Percentiles rank a stretch among this genome's conserved stretches.
These are phyloP conservation scores for Chlorophyllum brunneum DNA, from an alignment of 768 basidiomycete species.

Conservation along the genomic window DNA sequence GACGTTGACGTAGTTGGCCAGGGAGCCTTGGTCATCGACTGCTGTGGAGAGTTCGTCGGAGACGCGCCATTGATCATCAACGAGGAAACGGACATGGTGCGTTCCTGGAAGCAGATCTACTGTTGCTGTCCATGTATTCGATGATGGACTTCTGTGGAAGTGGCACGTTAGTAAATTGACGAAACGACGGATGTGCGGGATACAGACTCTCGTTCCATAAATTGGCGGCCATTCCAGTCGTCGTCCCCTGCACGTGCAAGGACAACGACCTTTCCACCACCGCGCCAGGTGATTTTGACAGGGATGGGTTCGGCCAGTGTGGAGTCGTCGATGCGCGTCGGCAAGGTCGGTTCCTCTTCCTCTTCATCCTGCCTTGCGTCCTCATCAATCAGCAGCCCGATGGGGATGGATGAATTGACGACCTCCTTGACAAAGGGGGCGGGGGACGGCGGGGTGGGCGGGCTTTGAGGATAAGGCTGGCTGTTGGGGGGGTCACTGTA, in stretches of 20 bases:
- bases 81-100: slow-evolving; percentile 91
- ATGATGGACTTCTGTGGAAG: slow-evolving; percentile 24
- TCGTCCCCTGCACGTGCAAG: slow-evolving; percentile 72
- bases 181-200: slow-evolving; percentile 11
- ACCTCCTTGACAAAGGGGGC: slow-evolving; percentile 50
- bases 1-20: slow-evolving; percentile 92
- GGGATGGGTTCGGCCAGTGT: slow-evolving; percentile 27
- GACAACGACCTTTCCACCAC: slow-evolving; percentile 58
- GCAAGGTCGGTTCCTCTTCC: slow-evolving; percentile 9
- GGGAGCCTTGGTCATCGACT: slow-evolving; percentile 89
- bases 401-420: slow-evolving; percentile 60
- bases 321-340: slow-evolving; percentile 13
- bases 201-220: slow-evolving; percentile 63
- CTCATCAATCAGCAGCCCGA: slow-evolving; percentile 38
- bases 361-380: slow-evolving; percentile 13
- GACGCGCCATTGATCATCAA: slow-evolving; percentile 84
- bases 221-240: slow-evolving; percentile 67
- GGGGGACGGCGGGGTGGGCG: slow-evolving; percentile 14
- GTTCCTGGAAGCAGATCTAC: slow-evolving; percentile 77
- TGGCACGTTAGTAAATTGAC: slow-evolving; percentile 7
- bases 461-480: slow-evolving; percentile 12
- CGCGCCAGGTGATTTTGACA: slow-evolving; percentile 62
- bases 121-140: slow-evolving; percentile 31
- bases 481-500: slow-evolving; percentile 24
- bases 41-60: slow-evolving; percentile 76